These are phyloP conservation scores for Brassica rapa DNA, from an alignment of 345 rosid species.

Conservation along the genomic window DNA sequence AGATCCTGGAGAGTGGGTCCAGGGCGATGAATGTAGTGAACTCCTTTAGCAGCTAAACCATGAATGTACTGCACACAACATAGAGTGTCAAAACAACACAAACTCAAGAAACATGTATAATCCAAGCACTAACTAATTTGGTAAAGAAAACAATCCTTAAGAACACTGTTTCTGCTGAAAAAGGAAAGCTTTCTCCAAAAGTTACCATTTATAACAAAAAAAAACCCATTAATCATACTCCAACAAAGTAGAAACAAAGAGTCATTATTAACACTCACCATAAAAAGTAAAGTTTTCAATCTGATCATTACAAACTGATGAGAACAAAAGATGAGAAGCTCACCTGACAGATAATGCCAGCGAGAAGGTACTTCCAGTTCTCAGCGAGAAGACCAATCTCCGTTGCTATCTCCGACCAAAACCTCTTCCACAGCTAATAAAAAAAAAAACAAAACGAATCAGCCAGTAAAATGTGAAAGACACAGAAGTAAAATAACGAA, in stretches of 20 bases:
- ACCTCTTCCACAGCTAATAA: conserved; percentile 86
- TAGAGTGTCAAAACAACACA: conserved; percentile 6
- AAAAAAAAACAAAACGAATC: conserved; percentile 10
- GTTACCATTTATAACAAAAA: conserved; percentile 32
- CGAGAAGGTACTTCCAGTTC: conserved; percentile 88
- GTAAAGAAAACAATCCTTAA: neutral
- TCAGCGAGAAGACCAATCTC: conserved; percentile 83
- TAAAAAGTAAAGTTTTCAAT: neutral
- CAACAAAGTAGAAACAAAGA: neutral
- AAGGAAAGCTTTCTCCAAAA: conserved; percentile 30
- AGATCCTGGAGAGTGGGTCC: conserved; percentile 87
- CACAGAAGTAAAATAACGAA: conserved; percentile 29
- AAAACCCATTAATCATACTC: conserved; percentile 5
- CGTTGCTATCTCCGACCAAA: conserved; percentile 74
- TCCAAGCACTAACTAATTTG: neutral
- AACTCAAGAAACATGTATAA: conserved; percentile 6
- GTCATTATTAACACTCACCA: conserved; percentile 1
- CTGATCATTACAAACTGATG: neutral
- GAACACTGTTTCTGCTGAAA: conserved; percentile 8
- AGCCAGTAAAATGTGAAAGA: conserved; percentile 1
- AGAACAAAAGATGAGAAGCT: neutral
- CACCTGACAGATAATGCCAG: conserved; percentile 90
- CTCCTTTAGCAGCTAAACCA: conserved; percentile 91
- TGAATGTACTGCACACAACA: conserved; percentile 42
- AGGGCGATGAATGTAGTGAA: conserved; percentile 86